Percentiles rank a stretch among this genome's conserved stretches.
Conservation (phyloP, 345 rosid genomes). For the Eucalyptus curtisii region DNA sequence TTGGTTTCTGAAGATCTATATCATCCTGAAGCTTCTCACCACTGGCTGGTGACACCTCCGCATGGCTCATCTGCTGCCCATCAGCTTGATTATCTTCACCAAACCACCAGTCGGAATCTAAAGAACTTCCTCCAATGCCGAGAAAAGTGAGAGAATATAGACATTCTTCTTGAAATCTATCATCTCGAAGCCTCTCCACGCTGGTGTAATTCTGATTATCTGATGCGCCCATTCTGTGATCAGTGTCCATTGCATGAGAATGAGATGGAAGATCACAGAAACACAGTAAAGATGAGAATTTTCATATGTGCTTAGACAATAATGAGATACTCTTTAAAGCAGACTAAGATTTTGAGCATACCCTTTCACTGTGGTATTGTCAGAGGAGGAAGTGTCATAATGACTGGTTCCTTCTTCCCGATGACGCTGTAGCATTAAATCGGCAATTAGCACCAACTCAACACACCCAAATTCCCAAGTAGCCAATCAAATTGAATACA, state of each 20-base stretch:
- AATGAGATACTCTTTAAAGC: not conserved
- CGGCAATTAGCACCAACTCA: not conserved
- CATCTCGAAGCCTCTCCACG: slow-evolving; percentile 8
- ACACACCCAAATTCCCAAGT: not conserved
- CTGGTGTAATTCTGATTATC: slow-evolving; percentile 6
- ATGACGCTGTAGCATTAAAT: not conserved
- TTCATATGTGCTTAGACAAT: not conserved
- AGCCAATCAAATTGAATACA: not conserved
- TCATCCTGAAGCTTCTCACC: not conserved
- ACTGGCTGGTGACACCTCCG: not conserved
- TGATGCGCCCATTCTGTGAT: not conserved
- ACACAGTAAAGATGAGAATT: not conserved
- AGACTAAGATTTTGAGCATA: not conserved
- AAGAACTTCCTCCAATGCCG: slow-evolving; percentile 3
- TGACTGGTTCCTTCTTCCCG: not conserved
- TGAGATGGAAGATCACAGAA: not conserved
- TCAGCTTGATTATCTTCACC: slow-evolving; percentile 9
- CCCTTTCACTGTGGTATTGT: not conserved
- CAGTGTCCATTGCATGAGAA: slow-evolving; percentile 4
- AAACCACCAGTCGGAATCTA: slow-evolving; percentile 6
- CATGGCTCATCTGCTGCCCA: slow-evolving; percentile 2
- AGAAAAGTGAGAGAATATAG: not conserved
- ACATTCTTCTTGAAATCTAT: slow-evolving; percentile 1
- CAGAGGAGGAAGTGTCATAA: not conserved
- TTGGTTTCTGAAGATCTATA: not conserved